Conservation (phyloP, 176 grass and related monocot species). For the Eleusine indica region DNA sequence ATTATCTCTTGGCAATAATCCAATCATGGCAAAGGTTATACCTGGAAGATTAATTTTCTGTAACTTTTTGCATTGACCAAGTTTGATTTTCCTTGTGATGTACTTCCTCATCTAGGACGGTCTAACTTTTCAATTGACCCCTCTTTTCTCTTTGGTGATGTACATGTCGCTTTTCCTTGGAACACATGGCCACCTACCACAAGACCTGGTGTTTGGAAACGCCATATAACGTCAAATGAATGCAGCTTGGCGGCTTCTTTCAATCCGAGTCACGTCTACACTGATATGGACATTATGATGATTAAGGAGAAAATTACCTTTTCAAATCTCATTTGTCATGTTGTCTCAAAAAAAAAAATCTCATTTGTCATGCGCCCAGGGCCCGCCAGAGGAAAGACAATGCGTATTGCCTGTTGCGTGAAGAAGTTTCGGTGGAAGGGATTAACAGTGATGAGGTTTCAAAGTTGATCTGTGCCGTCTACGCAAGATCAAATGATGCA, state of each 20-base stretch:
- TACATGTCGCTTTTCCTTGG: not conserved
- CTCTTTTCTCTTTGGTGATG: not conserved
- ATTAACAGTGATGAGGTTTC: not conserved
- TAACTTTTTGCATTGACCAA: not conserved
- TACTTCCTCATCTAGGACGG: not conserved
- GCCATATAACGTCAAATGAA: not conserved
- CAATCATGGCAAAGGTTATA: not conserved
- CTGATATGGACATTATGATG: not conserved
- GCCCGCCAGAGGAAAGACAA: not conserved
- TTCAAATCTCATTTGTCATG: not conserved
- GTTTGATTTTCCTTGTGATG: not conserved
- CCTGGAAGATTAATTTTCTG: not conserved
- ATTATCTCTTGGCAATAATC: not conserved
- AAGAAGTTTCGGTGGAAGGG: not conserved
- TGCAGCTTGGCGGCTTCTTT: not conserved
- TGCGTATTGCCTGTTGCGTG: not conserved
- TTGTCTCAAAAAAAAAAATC: not conserved
- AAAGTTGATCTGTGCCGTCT: not conserved
- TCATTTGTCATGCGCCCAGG: not conserved
- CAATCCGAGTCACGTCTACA: not conserved
- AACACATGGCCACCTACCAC: not conserved
- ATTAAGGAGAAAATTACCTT: not conserved
- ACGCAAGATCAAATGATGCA: not conserved
- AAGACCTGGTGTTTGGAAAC: not conserved
- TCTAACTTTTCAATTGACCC: not conserved